Evolutionary conservation across 2,329 filamentous ascomycete genomes (phyloP).

Genomic region (Cladosporium sp.): DNA sequence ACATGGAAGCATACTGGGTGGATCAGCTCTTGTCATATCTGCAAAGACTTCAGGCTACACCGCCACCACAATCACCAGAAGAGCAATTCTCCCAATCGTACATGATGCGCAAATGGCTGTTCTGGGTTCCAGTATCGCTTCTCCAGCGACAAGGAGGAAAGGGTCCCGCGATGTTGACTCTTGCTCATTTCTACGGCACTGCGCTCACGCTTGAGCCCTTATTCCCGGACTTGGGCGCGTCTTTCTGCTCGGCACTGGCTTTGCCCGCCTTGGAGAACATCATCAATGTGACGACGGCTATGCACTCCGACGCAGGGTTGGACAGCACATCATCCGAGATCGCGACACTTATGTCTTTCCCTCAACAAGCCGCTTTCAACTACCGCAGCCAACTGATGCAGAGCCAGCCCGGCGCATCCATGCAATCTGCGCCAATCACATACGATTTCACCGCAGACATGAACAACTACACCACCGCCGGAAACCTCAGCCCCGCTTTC

Average conservation of each 20-base stretch:
- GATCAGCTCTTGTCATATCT: conserved; percentile 51
- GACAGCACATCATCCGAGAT: conserved; percentile 45
- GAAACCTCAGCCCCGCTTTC: conserved; percentile 52
- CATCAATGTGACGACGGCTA: conserved; percentile 68
- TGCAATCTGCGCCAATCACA: conserved; percentile 7
- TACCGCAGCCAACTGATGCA: conserved; percentile 41
- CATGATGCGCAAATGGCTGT: conserved; percentile 85
- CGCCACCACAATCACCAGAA: conserved; percentile 57
- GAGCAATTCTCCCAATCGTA: conserved; percentile 90
- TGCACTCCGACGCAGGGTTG: conserved; percentile 52
- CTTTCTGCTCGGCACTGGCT: conserved; percentile 70
- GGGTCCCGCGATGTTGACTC: conserved; percentile 74
- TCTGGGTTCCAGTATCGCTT: conserved; percentile 88
- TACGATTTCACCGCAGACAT: conserved; percentile 24
- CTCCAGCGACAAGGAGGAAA: conserved; percentile 76
- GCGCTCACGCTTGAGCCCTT: conserved; percentile 85
- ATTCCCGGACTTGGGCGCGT: conserved; percentile 86
- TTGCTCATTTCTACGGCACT: conserved; percentile 89
- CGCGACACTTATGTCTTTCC: conserved; percentile 48
- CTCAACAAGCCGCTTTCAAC: conserved; percentile 43
- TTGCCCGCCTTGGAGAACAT: conserved; percentile 85
- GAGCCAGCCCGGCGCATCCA: conserved; percentile 17
- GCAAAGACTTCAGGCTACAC: conserved; percentile 44
- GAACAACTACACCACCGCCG: conserved; percentile 25
- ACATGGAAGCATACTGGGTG: conserved; percentile 51